phyloP scores from a whole-genome alignment of 2,329 filamentous ascomycete genomes.

The Trichoderma asperellum region DNA sequence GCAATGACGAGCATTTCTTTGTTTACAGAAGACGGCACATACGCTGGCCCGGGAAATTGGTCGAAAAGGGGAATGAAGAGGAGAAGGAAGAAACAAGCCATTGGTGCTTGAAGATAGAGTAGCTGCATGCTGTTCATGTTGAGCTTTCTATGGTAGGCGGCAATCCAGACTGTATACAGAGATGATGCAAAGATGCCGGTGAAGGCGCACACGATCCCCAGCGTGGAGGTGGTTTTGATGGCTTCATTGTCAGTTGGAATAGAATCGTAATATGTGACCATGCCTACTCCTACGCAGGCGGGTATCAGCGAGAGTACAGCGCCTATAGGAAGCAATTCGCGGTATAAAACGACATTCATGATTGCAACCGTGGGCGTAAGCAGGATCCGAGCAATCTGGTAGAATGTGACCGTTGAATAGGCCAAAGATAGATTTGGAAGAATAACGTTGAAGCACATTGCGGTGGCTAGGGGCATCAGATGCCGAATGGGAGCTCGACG shows the following conservation, averaged over 20 bases:
- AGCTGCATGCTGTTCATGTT: conserved; percentile 71
- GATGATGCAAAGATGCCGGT: conserved; percentile 66
- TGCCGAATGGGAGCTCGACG: conserved; percentile 58
- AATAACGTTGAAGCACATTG: conserved; percentile 72
- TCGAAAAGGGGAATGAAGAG: conserved; percentile 70
- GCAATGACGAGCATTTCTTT: conserved; percentile 35
- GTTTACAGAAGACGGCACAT: background rate
- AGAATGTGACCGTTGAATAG: conserved; percentile 70
- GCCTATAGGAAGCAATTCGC: conserved; percentile 56
- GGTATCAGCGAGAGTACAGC: conserved; percentile 62
- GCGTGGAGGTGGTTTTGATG: conserved; percentile 58
- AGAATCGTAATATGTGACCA: conserved; percentile 72
- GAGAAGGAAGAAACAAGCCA: conserved; percentile 64
- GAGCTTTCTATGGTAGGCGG: conserved; percentile 66
- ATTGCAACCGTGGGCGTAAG: conserved; percentile 67
- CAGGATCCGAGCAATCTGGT: conserved; percentile 69
- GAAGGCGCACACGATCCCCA: conserved; percentile 69
- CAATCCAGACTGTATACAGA: conserved; percentile 71
- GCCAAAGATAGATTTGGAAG: conserved; percentile 70
- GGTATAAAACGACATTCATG: conserved; percentile 67
- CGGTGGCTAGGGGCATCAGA: conserved; percentile 66
- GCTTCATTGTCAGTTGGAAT: conserved; percentile 51
- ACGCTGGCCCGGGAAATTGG: conserved; percentile 54
- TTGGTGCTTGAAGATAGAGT: conserved; percentile 68
- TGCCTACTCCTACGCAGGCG: conserved; percentile 65